Evolutionary conservation across 2,329 filamentous ascomycete species (phyloP), one percentile per base, ranked within the genome.

Genomic region (Colletotrichum sp.): DNA sequence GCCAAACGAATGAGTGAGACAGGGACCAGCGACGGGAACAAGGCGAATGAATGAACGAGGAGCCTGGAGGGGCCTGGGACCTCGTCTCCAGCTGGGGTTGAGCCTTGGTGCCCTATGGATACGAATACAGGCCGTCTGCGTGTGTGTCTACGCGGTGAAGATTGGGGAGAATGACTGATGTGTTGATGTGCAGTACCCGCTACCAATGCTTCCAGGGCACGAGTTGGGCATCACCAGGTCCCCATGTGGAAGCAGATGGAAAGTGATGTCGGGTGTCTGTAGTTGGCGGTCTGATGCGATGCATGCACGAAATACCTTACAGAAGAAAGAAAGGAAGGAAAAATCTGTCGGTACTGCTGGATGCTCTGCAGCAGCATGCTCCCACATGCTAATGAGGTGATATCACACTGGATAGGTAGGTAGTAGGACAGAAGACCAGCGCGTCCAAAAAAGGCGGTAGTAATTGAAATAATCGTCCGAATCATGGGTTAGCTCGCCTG

Each of bases 401-500:
- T 52, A 52, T 52, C 43, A 5, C 43, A 21, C 43, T 21, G 10
- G n/a, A 24, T 34, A 26, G 30, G 8, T 28, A 8, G 30, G 8
- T 28, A 8, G 30, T 13, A 8, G 43, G n/a, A 43, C 7, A 21
- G 6, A 52, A 60, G 36, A 38, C 36, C 34, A 21, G 63, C 8
- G n/a, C 43, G n/a, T 4, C 38, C 43, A n/a, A 52, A 30, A 52
- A 30, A 43, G 18, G 16, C 6, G 38, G 38, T 66, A 34, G 34
- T 15, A 24, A 64, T 64, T 63, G 57, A 8, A 65, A 74, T 34
- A 36, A 64, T 28, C 67, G 48, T 71, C 67, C 43, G 67, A 71
- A 71, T 65, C 32, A 32, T 26, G 32, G 26, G 65, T 48, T 58
- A 65, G 72, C 72, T 74, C 32, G 68, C 68, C 72, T 75, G 72